A percentile compares a stretch with the other conserved stretches of the same genome.
Evolutionary conservation across 2,329 filamentous ascomycete species (phyloP).

Genomic region (Apiospora aurea): DNA sequence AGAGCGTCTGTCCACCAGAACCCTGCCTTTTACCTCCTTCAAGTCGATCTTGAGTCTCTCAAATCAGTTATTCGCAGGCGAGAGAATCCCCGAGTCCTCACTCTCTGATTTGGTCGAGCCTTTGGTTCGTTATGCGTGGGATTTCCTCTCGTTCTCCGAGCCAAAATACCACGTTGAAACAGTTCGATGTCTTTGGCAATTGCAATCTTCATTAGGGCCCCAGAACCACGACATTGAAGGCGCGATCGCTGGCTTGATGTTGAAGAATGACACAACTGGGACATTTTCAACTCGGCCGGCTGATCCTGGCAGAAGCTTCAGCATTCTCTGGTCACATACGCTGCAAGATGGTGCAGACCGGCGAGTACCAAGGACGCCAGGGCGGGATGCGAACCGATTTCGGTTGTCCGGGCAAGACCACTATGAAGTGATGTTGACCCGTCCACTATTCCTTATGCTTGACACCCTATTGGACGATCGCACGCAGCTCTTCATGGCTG

Average conservation of each 20-base stretch:
- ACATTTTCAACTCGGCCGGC: conserved; percentile 56
- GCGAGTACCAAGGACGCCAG: conserved; percentile 49
- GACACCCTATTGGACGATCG: conserved; percentile 78
- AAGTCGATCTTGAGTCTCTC: conserved; percentile 65
- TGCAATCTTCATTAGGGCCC: conserved; percentile 75
- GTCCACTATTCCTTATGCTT: conserved; percentile 82
- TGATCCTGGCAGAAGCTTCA: conserved; percentile 74
- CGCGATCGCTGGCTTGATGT: conserved; percentile 73
- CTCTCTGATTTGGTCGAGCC: conserved; percentile 69
- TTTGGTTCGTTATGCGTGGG: conserved; percentile 79
- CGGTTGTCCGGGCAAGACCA: conserved; percentile 64
- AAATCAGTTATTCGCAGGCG: conserved; percentile 61
- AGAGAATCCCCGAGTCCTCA: conserved; percentile 58
- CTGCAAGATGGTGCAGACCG: conserved; percentile 64
- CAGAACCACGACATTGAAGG: conserved; percentile 80
- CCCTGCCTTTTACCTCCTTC: conserved; percentile 61
- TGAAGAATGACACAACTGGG: conserved; percentile 57
- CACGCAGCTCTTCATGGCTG: conserved; percentile 77
- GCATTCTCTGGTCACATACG: conserved; percentile 83
- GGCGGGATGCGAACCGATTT: conserved; percentile 41
- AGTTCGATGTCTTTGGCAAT: conserved; percentile 82
- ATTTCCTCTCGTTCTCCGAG: conserved; percentile 78
- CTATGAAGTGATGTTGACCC: conserved; percentile 77
- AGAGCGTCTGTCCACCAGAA: conserved; percentile 49
- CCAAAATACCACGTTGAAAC: conserved; percentile 96